Percentiles rank a stretch among this genome's conserved stretches.
Conservation (phyloP, 176 grass and related monocot genomes). For the Triticum turgidum region DNA sequence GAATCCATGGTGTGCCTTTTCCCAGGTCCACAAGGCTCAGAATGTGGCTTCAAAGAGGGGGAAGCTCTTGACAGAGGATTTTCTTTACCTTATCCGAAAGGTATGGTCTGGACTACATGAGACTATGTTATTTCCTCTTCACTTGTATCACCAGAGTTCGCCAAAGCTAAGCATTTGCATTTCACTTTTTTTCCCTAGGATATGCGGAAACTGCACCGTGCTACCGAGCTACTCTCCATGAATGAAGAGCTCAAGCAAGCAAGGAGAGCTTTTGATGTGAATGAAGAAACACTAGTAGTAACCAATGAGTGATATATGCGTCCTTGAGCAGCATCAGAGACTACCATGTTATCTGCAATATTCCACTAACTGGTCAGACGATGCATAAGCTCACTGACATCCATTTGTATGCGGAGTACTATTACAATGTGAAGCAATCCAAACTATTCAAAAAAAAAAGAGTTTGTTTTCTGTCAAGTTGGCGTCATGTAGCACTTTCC, state of each 20-base stretch:
- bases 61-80: constrained; percentile 94
- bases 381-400: not conserved
- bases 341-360: constrained; percentile 2
- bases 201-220: constrained; percentile 70
- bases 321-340: not conserved
- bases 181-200: constrained; percentile 39
- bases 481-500: not conserved
- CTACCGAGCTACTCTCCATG: constrained; percentile 85
- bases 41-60: constrained; percentile 89
- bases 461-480: constrained; percentile 10
- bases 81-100: constrained; percentile 94
- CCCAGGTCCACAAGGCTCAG: constrained; percentile 93
- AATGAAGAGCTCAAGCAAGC: constrained; percentile 98
- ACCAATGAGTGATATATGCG: constrained; percentile 34
- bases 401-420: not conserved
- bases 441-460: not conserved
- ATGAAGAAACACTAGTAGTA: constrained; percentile 72
- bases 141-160: not conserved
- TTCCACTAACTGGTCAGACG: not conserved
- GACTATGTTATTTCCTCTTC: constrained; percentile 1
- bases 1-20: constrained; percentile 16
- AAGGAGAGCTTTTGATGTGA: constrained; percentile 95
- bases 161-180: not conserved
- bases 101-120: constrained; percentile 33
- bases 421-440: not conserved